phyloP scores from a whole-genome alignment of 495 filamentous ascomycete genomes.

The Cudoniella acicularis region DNA sequence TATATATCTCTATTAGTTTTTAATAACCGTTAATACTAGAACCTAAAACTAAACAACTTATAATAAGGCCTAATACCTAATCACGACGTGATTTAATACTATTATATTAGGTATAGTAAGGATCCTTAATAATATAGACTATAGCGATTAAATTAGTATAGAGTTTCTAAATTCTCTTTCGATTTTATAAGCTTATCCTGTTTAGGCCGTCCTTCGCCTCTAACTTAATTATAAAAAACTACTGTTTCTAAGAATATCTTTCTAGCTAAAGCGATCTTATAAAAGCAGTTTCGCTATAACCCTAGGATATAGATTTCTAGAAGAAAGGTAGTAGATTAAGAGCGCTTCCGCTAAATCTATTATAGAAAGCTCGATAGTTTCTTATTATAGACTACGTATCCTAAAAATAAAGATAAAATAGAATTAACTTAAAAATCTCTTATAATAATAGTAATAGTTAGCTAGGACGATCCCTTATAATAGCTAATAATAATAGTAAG shows the following conservation, averaged over 20 bases:
- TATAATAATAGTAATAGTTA: not conserved
- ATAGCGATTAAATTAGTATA: not conserved
- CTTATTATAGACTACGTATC: constrained; percentile 4
- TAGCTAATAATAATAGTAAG: no score
- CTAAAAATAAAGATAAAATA: constrained; percentile 3
- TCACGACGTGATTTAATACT: not conserved
- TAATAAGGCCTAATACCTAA: not conserved
- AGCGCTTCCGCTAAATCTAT: not conserved
- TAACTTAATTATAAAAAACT: constrained; percentile 6
- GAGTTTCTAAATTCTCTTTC: constrained; percentile 10
- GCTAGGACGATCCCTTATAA: not conserved
- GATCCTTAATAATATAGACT: not conserved
- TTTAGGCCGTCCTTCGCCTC: constrained; percentile 4
- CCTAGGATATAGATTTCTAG: constrained; percentile 9
- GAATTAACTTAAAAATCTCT: constrained; percentile 7
- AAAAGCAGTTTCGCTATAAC: constrained; percentile 7
- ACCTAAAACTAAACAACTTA: not conserved
- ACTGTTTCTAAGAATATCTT: constrained; percentile 8
- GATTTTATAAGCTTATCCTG: constrained; percentile 9
- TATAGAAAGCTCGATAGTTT: not conserved
- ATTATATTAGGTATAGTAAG: not conserved
- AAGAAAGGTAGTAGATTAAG: constrained; percentile 5
- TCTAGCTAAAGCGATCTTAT: not conserved
- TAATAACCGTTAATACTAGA: constrained; percentile 2
- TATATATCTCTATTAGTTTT: not conserved